Conservation (phyloP, 768 basidiomycete genomes). For the Psilocybe subaeruginosa region DNA sequence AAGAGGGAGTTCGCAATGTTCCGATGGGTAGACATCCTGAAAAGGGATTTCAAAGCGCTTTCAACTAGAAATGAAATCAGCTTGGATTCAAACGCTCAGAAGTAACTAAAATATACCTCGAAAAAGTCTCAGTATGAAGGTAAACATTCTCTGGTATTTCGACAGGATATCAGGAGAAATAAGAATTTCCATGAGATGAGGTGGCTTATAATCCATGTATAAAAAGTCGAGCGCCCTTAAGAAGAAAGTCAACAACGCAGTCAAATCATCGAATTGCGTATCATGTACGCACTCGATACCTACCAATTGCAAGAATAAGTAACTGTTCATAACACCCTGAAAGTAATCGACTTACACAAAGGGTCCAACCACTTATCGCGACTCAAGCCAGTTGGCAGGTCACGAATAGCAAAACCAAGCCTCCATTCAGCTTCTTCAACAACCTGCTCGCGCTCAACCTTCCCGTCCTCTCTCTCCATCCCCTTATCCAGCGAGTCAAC, state of each 20-base stretch:
- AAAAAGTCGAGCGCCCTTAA: constrained; percentile 85
- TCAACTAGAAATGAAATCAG: constrained; percentile 50
- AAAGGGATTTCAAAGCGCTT: constrained; percentile 64
- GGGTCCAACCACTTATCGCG: constrained; percentile 84
- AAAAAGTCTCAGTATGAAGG: constrained; percentile 76
- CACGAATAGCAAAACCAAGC: constrained; percentile 84
- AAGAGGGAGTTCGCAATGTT: constrained; percentile 50
- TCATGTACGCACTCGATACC: constrained; percentile 9
- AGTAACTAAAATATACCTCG: constrained; percentile 55
- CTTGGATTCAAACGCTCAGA: not conserved
- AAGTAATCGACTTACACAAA: constrained; percentile 50
- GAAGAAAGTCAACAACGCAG: constrained; percentile 10
- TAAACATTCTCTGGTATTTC: constrained; percentile 86
- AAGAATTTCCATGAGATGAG: constrained; percentile 71
- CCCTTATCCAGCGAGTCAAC: constrained; percentile 69
- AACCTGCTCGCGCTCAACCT: constrained; percentile 28
- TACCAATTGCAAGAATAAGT: not conserved
- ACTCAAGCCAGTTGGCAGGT: constrained; percentile 64
- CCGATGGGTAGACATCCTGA: constrained; percentile 56
- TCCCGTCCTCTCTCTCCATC: constrained; percentile 29
- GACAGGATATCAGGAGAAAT: constrained; percentile 74
- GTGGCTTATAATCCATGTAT: constrained; percentile 90
- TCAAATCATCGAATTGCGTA: not conserved
- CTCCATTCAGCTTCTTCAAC: constrained; percentile 71
- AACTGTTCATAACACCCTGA: not conserved